Base-by-base conservation (phyloP, 2,329 filamentous ascomycete species). In the Phyllosticta citriasiana region DNA sequence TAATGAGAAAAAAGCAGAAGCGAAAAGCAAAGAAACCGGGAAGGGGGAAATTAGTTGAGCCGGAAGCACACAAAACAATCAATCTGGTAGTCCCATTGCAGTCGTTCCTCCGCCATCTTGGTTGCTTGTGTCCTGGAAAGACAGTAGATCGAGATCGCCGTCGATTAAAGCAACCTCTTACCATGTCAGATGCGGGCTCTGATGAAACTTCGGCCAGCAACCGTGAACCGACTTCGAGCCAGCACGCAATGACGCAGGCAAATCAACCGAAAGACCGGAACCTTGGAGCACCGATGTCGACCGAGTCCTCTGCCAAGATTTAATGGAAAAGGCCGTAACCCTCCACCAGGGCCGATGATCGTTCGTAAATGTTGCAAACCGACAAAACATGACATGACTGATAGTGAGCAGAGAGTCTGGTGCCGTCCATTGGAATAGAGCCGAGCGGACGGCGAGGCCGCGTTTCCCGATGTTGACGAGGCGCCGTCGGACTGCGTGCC, bases 371-470 rank as follows among this genome's bases (percentile, higher is more conserved):
- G 63, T 65, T 66, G 67, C 65, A 66, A 66, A 66, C 66, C 67
- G 70, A 72, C 69, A 67, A 72, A 70, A 61, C 68, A 67, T 62
- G 65, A 70, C 69, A 67, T 69, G 67, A 70, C 67, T 71, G 71
- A 71, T 50, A 70, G 65, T 72, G 65, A 67, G 66, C 68, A 66
- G 72, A 66, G 27, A 66, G 69, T 67, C 70, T 61, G 19, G 50
- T 65, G 72, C 72, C 71, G 69, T 73, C 73, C 74, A 69, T 65
- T n/a, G 9, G 50, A 54, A 33, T 33, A 60, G 66, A 64, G 64
- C 70, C 69, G 65, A 64, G 55, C 71, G 73, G 72, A 76, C 73
- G 70, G 73, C 74, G 69, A 67, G 72, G 74, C 74, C 73, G 74
- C 74, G 69, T 76, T 76, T 76, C 73, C 73, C 74, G 68, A 71